Base-by-base conservation (phyloP, 225 moss, liverwort and hornwort species). In the Physcomitrium patens region DNA sequence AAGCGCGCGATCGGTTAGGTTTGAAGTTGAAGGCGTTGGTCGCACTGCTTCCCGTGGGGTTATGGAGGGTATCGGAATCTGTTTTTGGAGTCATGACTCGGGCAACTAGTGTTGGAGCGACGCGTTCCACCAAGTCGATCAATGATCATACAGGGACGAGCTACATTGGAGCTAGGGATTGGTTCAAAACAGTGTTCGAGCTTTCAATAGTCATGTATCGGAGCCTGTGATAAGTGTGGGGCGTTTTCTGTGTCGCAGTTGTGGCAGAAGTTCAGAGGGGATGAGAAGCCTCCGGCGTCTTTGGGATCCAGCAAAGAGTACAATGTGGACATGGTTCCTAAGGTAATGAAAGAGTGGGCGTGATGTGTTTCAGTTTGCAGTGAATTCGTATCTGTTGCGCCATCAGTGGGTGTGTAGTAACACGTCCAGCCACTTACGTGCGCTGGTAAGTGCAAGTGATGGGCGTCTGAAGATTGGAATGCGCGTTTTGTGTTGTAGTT, bases 311-410 rank as follows among this genome's bases (percentile, higher is more conserved):
- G 81, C 86, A 92, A 87, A 73, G 97, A 94, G 46, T 97, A 91
- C 87, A 97, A 97, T 63, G 94, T 97, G 55, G 97, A 97, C 66
- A 86, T 97, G 83, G 91, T 97, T 65, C 91, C 92, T 0, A 97
- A 97, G 94, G 96, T 96, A 72, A 58, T 1, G 23, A 13, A 63
- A 53, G 47, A 18, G 10, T 22, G 54, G 5, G n/a, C 22, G 10
- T 41, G 42, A 28, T 10, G 26, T 27, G 4, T 54, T 1, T 53
- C 60, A 0, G 26, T 44, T 16, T 19, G 9, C 22, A 18, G 9
- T 19, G 4, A 5, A 41, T 18, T 52, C 19, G 1, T 24, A 10
- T 66, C 47, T 0, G 16, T 10, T 24, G 45, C 46, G 18, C 12
- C 13, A 14, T 0, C 23, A 57, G 20, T 10, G 63, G 15, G 43